Percentiles rank a stretch among this genome's conserved stretches.
Conservation (phyloP, 345 rosid species). For the Diplotaxis tenuifolia region DNA sequence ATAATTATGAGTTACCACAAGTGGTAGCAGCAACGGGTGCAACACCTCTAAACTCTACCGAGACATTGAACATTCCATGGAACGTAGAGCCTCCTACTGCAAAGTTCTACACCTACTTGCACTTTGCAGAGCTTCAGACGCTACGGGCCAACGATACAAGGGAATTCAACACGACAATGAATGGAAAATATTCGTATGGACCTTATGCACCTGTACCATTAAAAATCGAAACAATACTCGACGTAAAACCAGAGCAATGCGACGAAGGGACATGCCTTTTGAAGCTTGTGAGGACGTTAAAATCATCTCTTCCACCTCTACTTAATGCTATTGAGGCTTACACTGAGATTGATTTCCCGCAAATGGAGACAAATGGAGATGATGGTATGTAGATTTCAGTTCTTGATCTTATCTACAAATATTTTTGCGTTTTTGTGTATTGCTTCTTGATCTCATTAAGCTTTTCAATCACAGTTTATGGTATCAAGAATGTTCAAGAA, state of each 20-base stretch:
- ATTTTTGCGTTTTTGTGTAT: background rate
- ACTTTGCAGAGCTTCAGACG: constrained; percentile 50
- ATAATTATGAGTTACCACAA: constrained; percentile 10
- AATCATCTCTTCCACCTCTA: constrained; percentile 54
- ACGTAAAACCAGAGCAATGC: constrained; percentile 26
- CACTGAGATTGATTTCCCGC: constrained; percentile 30
- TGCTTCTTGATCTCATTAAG: background rate
- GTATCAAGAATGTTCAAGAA: constrained; percentile 38
- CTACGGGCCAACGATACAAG: constrained; percentile 45
- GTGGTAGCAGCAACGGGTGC: constrained; percentile 12
- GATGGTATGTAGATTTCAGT: constrained; percentile 36
- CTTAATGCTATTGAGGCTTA: constrained; percentile 44
- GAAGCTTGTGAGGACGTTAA: constrained; percentile 19
- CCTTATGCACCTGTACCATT: constrained; percentile 38
- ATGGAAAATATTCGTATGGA: constrained; percentile 38
- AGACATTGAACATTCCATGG: constrained; percentile 22
- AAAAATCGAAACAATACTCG: constrained; percentile 21
- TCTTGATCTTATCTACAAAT: background rate
- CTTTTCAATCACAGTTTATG: constrained; percentile 39
- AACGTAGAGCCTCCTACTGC: constrained; percentile 3
- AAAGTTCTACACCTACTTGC: constrained; percentile 32
- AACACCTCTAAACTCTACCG: background rate
- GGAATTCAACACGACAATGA: constrained; percentile 38
- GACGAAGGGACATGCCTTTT: constrained; percentile 28
- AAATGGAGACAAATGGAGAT: constrained; percentile 30